Base-by-base conservation (phyloP, 1,139 yeast species). In the Hyphopichia wangnamkhiaoensis region DNA sequence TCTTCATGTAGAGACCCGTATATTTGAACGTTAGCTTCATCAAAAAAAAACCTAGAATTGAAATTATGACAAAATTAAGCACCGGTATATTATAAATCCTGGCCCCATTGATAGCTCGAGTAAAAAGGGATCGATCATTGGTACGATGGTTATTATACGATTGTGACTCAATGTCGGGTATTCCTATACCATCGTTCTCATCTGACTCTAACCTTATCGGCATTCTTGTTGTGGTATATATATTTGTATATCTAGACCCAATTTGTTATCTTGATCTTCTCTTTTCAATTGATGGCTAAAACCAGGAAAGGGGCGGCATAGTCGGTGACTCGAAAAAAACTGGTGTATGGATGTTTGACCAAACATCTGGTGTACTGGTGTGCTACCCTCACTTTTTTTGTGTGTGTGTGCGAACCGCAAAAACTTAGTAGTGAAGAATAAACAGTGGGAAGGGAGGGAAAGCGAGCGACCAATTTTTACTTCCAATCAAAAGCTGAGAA, bases 1-100 rank as follows among this genome's bases (percentile, higher is more conserved):
- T 80, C 44, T 68, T 72, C 52, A 76, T 75, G 58, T 90, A 90
- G 38, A 88, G 58, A n/a, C 68, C 71, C 37, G 81, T 80, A 54
- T 84, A 84, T 37, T 73, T 71, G 21, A 77, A 68, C 3, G 86
- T 78, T 35, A 82, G 64, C 45, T 71, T 76, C 40, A 74, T 52
- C 12, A 84, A 59, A 33, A 82, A 68, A 28, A 58, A 54, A 2
- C 79, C 74, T 48, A 84, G 70, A 0, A 77, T 53, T 1, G 63
- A 35, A 10, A 84, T 65, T 17, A 84, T 75, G 9, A 65, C 40
- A 63, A 80, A 75, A 53, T 83, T 84, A 34, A 82, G 48, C 0
- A 74, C 38, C 0, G 90, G 87, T 8, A 73, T 57, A 45, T 70
- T 68, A 46, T 62, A 56, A 19, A 71, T 48, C 29, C 78, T 52